A percentile compares a stretch with the other conserved stretches of the same genome.
These are phyloP conservation scores for Daldinia eschscholtzii DNA, from an alignment of 2,329 filamentous ascomycete species.

Conservation along the genomic window DNA sequence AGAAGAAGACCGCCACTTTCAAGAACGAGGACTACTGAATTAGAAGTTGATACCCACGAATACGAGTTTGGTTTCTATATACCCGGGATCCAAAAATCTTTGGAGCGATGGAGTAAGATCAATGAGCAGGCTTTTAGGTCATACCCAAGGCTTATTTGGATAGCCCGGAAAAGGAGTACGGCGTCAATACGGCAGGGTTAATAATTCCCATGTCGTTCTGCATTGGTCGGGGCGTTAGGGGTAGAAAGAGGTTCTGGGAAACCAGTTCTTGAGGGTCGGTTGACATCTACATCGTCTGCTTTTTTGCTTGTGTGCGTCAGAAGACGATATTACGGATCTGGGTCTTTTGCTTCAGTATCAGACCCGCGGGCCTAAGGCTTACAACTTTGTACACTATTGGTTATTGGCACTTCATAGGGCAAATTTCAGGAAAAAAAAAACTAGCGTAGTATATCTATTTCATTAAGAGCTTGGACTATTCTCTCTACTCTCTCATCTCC, in stretches of 20 bases:
- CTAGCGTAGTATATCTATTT: conserved; percentile 26
- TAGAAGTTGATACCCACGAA: conserved; percentile 19
- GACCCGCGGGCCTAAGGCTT: conserved; percentile 13
- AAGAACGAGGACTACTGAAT: conserved; percentile 38
- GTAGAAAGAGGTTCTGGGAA: conserved; percentile 19
- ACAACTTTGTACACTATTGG: conserved; percentile 31
- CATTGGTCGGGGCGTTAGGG: conserved; percentile 30
- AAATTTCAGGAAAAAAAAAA: conserved; percentile 17
- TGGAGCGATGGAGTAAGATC: conserved; percentile 6
- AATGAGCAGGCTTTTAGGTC: conserved; percentile 28
- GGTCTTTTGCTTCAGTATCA: conserved; percentile 11
- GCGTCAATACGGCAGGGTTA: conserved; percentile 25
- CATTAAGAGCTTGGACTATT: not conserved
- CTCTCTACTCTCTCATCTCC: not conserved
- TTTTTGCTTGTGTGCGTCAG: conserved; percentile 27
- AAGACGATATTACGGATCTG: conserved; percentile 11
- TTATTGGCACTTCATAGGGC: conserved; percentile 21
- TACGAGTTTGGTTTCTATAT: conserved; percentile 19
- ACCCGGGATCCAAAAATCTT: not conserved
- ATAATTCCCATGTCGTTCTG: conserved; percentile 19
- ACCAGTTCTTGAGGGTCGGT: conserved; percentile 9
- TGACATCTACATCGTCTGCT: conserved; percentile 9
- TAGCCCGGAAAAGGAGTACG: conserved; percentile 26
- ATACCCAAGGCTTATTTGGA: conserved; percentile 11
- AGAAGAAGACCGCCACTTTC: conserved; percentile 36